phyloP scores from a whole-genome alignment of 306 rosid genomes.

The Pyrus communis region DNA sequence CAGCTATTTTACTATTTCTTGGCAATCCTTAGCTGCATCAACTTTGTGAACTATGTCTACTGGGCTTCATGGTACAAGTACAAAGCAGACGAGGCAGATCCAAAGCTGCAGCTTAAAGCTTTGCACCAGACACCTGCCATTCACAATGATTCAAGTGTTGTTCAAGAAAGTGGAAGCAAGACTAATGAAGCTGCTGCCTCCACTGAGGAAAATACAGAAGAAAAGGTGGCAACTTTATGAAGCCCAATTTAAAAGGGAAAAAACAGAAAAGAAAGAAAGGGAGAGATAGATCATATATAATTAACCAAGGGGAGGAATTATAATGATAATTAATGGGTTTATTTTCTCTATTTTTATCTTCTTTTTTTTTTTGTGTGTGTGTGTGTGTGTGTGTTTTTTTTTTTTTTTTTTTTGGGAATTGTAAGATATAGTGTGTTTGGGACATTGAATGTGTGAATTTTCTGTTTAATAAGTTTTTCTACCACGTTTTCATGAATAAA shows the following conservation, averaged over 20 bases:
- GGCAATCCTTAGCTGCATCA: conserved; percentile 60
- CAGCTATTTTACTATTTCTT: conserved; percentile 72
- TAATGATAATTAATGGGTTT: background rate
- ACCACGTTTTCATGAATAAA: background rate
- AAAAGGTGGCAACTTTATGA: conserved; percentile 16
- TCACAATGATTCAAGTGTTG: conserved; percentile 7
- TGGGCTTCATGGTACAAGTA: conserved; percentile 70
- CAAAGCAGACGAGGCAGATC: conserved; percentile 38
- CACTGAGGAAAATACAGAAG: background rate
- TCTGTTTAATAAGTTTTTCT: background rate
- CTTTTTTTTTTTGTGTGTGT: background rate
- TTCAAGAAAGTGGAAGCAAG: conserved; percentile 15
- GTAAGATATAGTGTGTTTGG: background rate
- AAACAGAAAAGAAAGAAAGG: no score
- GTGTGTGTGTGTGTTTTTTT: no score
- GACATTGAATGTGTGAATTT: background rate
- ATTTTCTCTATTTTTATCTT: background rate
- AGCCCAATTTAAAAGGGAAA: background rate
- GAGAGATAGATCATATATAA: background rate
- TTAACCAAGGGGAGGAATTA: background rate
- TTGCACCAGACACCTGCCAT: conserved; percentile 4
- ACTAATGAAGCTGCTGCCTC: conserved; percentile 8
- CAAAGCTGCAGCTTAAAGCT: background rate
- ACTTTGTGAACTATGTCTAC: conserved; percentile 55
- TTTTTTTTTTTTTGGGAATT: background rate